Evolutionary conservation across 2,329 filamentous ascomycete genomes (phyloP), one percentile per base, ranked within the genome.

Genomic region (Cercospora canescens): DNA sequence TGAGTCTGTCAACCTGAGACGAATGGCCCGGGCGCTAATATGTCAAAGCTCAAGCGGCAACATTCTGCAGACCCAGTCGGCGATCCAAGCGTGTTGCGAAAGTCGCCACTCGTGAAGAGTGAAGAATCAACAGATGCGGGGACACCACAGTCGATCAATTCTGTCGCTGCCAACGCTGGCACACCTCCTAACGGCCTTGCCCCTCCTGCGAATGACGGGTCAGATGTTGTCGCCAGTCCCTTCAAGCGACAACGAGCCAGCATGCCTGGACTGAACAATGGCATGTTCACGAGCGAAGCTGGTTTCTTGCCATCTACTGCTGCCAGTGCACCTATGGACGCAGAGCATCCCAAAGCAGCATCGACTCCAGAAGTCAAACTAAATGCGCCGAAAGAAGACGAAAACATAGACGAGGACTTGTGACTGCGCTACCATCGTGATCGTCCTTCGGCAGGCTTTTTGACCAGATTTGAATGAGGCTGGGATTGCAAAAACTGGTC

Each of bases 241-340:
- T 84, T 92, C 72, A 93, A 93, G 83, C 92, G 89, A 75, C 89
- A 91, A 65, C 84, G 91, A 37, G 86, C 89, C 1, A 91, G 88
- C 72, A 73, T 87, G 26, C 82, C 77, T 70, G 70, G 77, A 66
- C 41, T 76, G 74, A 35, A 70, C 75, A 70, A 74, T 72, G 59
- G 65, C 37, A 68, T 71, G 16, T 68, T 70, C 48, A 64, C 66
- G 2, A 67, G 68, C 55, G 71, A 70, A 37, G 62, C 65, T 14
- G 65, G 32, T 28, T 64, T 65, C 45, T 63, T 70, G 30, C 63
- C 70, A 8, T 54, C 64, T 14, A 71, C 69, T 12, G 68, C 66
- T 14, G 45, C 60, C 21, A 54, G 61, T 28, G 63, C 57, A 8
- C 52, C 64, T 4, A 45, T 41, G 12, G 68, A 74, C 14, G 30